These are phyloP conservation scores for Misopates orontium DNA, from an alignment of 257 asterid species.

Conservation along the genomic window DNA sequence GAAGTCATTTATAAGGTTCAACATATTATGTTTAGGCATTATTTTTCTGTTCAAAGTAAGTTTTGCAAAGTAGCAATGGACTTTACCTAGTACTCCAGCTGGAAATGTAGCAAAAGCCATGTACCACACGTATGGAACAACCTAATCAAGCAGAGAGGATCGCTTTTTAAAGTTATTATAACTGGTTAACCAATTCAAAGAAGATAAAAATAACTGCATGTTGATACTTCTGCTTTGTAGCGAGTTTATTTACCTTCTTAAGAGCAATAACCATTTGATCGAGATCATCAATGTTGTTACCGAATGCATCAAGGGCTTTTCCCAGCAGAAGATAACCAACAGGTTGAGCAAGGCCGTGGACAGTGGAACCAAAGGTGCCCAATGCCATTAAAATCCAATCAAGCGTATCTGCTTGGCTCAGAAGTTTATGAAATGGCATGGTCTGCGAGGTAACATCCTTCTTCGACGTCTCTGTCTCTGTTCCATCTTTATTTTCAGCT, in stretches of 20 bases:
- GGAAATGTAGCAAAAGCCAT: constrained; percentile 91
- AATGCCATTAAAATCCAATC: constrained; percentile 77
- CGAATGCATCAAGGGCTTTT: constrained; percentile 73
- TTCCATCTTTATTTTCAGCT: constrained; percentile 28
- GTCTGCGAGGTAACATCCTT: constrained; percentile 26
- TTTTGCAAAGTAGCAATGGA: neutral
- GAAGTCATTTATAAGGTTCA: neutral
- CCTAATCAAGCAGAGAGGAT: constrained; percentile 38
- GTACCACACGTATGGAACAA: constrained; percentile 81
- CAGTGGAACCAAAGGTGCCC: constrained; percentile 66
- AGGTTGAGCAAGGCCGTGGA: constrained; percentile 85
- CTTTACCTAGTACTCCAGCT: constrained; percentile 72
- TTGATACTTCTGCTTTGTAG: neutral
- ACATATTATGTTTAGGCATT: constrained; percentile 4
- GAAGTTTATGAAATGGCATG: constrained; percentile 50
- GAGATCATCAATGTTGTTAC: constrained; percentile 48
- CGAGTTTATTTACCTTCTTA: constrained; percentile 37
- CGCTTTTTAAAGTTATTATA: neutral
- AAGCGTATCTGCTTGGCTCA: constrained; percentile 63
- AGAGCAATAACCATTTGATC: constrained; percentile 70
- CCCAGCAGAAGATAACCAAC: constrained; percentile 69
- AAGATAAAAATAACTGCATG: neutral
- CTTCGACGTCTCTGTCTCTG: constrained; percentile 17
- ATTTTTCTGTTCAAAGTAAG: neutral
- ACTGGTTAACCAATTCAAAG: neutral